Evolutionary conservation across 345 rosid species (phyloP), one percentile per base, ranked within the genome.

Genomic region (Turritis glabra): DNA sequence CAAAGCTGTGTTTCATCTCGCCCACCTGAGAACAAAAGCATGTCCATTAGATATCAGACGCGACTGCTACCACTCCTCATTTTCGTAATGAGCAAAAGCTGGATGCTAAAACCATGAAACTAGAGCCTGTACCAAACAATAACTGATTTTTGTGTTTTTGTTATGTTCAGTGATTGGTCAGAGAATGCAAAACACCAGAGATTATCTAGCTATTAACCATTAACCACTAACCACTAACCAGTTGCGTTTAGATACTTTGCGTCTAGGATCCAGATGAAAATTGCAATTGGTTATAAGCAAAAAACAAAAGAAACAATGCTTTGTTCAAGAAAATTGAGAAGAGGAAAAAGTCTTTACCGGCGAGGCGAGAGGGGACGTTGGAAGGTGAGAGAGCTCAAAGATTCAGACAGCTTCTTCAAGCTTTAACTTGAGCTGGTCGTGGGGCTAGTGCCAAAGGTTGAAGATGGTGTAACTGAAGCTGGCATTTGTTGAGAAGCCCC

Each of bases 391-490:
- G 29, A 51, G 67, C 33, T 47, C 10, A 37, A 76, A n/a, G 68
- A 68, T 75, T 52, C 55, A 22, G 47, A 55, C 2, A 64, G 64
- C 57, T 12, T 35, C 18, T 5, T 5, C 13, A 32, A 30, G 48
- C 10, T 54, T 64, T 65, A 71, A 71, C 32, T 77, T 26, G 72
- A 57, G 63, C 50, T 71, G 51, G 72, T 18, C 8, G 76, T 47
- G 1, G 79, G 75, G 75, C 75, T 76, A 12, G 76, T 71, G 25
- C 97, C 97, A 77, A 90, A 89, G 55, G 89, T 81, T 77, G 92
- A 87, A 80, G 79, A 80, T 4, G 75, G 38, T 38, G 86, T 76
- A 63, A 85, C 80, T 18, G 79, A 78, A 33, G 86, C 27, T 58
- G 88, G 85, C 60, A 83, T 74, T 72, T 83, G 89, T 41, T 83